Percentiles rank a stretch among this genome's conserved stretches.
Evolutionary conservation across 75 land plant species (phyloP).

Genomic region (Adiantum capillusveneris): DNA sequence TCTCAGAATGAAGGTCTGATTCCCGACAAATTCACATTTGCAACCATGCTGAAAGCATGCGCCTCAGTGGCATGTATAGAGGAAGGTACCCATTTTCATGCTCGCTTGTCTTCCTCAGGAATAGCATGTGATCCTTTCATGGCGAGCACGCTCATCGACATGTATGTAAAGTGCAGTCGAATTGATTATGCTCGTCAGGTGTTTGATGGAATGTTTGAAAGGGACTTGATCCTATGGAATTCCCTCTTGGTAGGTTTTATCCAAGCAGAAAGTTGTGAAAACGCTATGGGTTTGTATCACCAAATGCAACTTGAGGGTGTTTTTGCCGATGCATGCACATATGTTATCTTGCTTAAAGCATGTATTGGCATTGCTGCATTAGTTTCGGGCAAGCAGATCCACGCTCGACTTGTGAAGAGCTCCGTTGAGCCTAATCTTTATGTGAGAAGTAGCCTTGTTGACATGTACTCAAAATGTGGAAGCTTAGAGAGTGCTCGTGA

Average conservation of each 20-base stretch:
- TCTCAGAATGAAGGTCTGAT: constrained; percentile 1
- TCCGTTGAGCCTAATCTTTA: constrained; percentile 8
- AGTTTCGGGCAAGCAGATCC: constrained; percentile 20
- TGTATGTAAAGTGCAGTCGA: constrained; percentile 13
- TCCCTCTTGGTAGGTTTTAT: constrained; percentile 20
- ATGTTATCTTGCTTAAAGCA: constrained; percentile 23
- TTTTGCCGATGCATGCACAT: constrained; percentile 16
- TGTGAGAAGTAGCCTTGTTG: constrained; percentile 30
- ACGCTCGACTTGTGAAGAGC: constrained; percentile 11
- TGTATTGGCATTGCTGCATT: constrained; percentile 27
- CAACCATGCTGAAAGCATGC: constrained; percentile 6
- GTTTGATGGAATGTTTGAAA: constrained; percentile 16
- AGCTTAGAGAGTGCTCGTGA: constrained; percentile 16
- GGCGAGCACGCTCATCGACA: constrained; percentile 12
- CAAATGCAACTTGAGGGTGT: constrained; percentile 16
- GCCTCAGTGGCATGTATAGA: constrained; percentile 1
- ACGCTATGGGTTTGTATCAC: constrained; percentile 23
- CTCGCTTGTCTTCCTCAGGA: neutral
- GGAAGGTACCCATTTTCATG: constrained; percentile 3
- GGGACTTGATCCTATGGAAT: constrained; percentile 20
- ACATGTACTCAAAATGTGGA: constrained; percentile 41
- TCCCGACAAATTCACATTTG: neutral
- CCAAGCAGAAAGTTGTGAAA: constrained; percentile 8
- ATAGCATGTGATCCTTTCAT: constrained; percentile 3
- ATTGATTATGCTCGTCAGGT: constrained; percentile 8